Evolutionary conservation across 2,329 filamentous ascomycete genomes (phyloP).

Genomic region (Fonsecaea erecta): DNA sequence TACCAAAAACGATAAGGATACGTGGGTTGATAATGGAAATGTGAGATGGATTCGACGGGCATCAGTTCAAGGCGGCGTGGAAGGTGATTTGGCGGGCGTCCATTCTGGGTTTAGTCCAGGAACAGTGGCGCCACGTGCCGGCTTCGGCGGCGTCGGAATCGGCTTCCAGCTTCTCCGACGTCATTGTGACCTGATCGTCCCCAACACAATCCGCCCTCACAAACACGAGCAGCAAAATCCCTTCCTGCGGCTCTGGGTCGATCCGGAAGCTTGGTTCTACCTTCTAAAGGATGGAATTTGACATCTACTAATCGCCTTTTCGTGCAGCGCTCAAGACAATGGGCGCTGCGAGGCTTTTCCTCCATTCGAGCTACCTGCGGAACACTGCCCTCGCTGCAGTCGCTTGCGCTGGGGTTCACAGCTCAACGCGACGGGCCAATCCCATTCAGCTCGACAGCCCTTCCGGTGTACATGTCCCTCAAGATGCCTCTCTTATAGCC

Average conservation of each 20-base stretch:
- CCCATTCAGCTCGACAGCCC: conserved; percentile 33
- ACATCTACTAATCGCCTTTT: conserved; percentile 21
- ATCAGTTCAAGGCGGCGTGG: background rate
- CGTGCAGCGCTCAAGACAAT: conserved; percentile 36
- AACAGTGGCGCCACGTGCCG: background rate
- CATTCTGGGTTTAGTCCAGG: conserved; percentile 5
- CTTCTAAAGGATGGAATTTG: conserved; percentile 22
- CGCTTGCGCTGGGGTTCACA: conserved; percentile 28
- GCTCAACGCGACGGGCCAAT: conserved; percentile 14
- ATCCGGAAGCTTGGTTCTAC: background rate
- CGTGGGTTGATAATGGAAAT: background rate
- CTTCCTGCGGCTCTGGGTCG: background rate
- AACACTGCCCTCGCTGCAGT: conserved; percentile 29
- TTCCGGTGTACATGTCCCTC: conserved; percentile 7
- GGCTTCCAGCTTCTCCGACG: background rate
- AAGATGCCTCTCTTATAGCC: conserved; percentile 24
- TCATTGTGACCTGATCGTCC: conserved; percentile 1
- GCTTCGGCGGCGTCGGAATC: background rate
- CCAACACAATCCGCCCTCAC: conserved; percentile 8
- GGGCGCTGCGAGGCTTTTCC: conserved; percentile 36
- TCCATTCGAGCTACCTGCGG: conserved; percentile 15
- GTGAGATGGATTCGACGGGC: background rate
- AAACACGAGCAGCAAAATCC: background rate
- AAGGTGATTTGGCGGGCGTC: background rate
- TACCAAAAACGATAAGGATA: background rate